These are phyloP conservation scores for Saturnispora gosingensis DNA, from an alignment of 805 yeast species.

Conservation along the genomic window DNA sequence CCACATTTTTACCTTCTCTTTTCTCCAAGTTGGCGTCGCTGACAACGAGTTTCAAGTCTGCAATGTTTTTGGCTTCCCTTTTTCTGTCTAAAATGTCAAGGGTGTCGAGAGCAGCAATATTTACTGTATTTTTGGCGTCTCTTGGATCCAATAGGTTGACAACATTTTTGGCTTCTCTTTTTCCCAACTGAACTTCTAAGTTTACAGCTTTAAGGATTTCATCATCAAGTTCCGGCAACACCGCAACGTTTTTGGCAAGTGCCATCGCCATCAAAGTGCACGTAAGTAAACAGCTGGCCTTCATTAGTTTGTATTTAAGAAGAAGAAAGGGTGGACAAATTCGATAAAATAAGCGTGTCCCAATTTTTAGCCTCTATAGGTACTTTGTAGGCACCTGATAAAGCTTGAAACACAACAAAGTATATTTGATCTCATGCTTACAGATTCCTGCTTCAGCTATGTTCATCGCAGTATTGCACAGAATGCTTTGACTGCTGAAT, in stretches of 20 bases:
- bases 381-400: neutral
- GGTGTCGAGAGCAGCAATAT: conserved; percentile 8
- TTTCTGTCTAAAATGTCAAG: neutral
- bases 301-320: neutral
- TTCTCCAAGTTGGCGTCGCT: conserved; percentile 13
- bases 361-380: neutral
- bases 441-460: neutral
- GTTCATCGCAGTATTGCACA: neutral
- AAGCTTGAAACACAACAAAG: neutral
- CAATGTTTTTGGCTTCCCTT: conserved; percentile 12
- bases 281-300: neutral
- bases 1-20: conserved; percentile 18
- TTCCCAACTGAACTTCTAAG: conserved; percentile 9
- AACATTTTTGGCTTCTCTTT: conserved; percentile 14
- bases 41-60: conserved; percentile 11
- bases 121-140: conserved; percentile 12
- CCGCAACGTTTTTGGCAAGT: conserved; percentile 2
- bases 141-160: conserved; percentile 9
- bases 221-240: conserved; percentile 1
- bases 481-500: neutral
- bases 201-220: conserved; percentile 7
- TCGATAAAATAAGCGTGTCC: neutral
- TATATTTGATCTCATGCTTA: neutral
- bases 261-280: neutral
- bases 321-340: neutral